Conservation (phyloP, 2,329 filamentous ascomycete genomes). For the Rutstroemia sp. region DNA sequence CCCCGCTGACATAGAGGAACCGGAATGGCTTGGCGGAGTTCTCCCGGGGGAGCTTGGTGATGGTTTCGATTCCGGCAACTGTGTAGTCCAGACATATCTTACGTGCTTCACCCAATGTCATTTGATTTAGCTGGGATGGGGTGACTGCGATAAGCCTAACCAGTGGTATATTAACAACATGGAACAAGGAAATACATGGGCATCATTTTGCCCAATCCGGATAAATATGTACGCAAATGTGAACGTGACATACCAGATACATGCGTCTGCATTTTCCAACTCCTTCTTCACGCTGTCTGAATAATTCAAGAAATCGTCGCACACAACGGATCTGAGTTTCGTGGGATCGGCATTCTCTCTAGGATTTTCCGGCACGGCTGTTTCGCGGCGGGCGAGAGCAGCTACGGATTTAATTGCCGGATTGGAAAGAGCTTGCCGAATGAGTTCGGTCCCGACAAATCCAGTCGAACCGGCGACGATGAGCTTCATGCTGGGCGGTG, state of each 20-base stretch:
- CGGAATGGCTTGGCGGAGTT: constrained; percentile 32
- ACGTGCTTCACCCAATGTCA: constrained; percentile 32
- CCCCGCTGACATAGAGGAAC: constrained; percentile 44
- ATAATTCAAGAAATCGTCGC: constrained; percentile 30
- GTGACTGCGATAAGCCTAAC: constrained; percentile 38
- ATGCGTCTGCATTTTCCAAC: constrained; percentile 29
- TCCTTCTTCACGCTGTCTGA: constrained; percentile 27
- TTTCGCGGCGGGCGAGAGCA: constrained; percentile 25
- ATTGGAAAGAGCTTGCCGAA: constrained; percentile 29
- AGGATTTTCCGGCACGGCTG: constrained; percentile 9
- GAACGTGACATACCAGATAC: constrained; percentile 30
- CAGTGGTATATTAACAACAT: background rate
- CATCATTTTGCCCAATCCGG: background rate
- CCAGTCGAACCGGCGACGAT: constrained; percentile 31
- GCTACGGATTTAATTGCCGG: constrained; percentile 27
- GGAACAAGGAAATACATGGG: background rate
- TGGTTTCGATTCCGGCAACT: constrained; percentile 30
- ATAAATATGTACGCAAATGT: background rate
- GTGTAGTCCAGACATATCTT: constrained; percentile 37
- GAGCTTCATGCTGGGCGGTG: constrained; percentile 28
- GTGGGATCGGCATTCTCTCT: background rate
- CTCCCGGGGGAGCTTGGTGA: constrained; percentile 21
- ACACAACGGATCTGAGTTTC: constrained; percentile 30
- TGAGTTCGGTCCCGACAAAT: constrained; percentile 31
- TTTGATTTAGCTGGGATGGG: constrained; percentile 28